Conservation (phyloP, 2,329 filamentous ascomycete species). For the Aspergillus fischeri region DNA sequence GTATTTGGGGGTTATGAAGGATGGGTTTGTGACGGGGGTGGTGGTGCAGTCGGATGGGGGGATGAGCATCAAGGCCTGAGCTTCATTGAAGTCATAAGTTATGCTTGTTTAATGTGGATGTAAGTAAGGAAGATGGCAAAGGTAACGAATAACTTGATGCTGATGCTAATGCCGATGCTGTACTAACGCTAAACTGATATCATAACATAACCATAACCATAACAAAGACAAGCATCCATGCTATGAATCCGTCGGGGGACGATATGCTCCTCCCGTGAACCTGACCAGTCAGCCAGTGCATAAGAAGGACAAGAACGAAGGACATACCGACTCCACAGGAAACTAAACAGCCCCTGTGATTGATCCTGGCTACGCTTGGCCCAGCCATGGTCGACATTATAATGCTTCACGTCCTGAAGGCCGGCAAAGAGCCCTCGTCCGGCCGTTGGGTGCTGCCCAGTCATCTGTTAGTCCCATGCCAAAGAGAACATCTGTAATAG, state of each 20-base stretch:
- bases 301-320: background rate
- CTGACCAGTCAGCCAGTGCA: constrained; percentile 6
- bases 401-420: constrained; percentile 35
- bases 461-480: constrained; percentile 1
- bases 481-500: background rate
- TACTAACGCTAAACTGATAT: background rate
- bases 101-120: background rate
- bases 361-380: constrained; percentile 24
- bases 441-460: constrained; percentile 25
- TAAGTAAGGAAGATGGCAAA: background rate
- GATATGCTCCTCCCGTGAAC: constrained; percentile 11
- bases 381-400: constrained; percentile 37
- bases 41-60: constrained; percentile 36
- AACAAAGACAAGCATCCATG: background rate
- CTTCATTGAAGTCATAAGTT: no score
- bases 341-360: constrained; percentile 9
- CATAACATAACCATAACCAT: background rate
- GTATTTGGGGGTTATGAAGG: constrained; percentile 44
- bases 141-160: background rate
- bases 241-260: constrained; percentile 5
- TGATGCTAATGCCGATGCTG: background rate
- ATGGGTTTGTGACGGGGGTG: constrained; percentile 37
- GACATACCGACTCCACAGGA: constrained; percentile 22
- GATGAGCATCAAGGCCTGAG: constrained; percentile 20
- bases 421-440: constrained; percentile 38